phyloP scores from a whole-genome alignment of 768 basidiomycete genomes.

The Tylopilus cervinicoccineus region DNA sequence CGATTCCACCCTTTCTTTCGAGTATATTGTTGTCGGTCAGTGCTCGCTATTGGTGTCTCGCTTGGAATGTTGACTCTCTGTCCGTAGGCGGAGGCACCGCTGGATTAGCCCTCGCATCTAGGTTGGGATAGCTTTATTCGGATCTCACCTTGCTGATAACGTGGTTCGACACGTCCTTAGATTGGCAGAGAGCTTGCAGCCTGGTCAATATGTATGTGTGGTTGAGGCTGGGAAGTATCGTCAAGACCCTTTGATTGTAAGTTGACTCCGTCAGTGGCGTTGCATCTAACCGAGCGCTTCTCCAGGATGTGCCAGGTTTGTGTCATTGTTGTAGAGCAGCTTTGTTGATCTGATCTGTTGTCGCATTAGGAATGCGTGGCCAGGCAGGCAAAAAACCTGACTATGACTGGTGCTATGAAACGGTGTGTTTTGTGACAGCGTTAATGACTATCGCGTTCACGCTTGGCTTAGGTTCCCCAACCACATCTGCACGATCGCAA shows the following conservation, averaged over 20 bases:
- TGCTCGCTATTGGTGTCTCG: background rate
- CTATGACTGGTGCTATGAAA: conserved; percentile 17
- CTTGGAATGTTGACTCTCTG: background rate
- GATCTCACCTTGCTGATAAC: background rate
- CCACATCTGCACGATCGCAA: conserved; percentile 1
- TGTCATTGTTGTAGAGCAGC: background rate
- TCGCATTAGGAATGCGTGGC: conserved; percentile 5
- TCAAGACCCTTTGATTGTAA: conserved; percentile 11
- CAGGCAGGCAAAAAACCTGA: background rate
- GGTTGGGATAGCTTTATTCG: background rate
- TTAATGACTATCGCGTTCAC: background rate
- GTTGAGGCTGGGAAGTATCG: conserved; percentile 15
- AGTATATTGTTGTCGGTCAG: conserved; percentile 14
- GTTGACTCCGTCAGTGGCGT: background rate
- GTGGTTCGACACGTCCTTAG: background rate
- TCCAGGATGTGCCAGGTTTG: conserved; percentile 19
- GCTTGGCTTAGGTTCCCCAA: conserved; percentile 11
- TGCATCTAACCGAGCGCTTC: background rate
- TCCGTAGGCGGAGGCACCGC: conserved; percentile 15
- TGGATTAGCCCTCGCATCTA: conserved; percentile 15
- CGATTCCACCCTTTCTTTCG: background rate
- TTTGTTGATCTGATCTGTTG: background rate
- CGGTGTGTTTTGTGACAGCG: conserved; percentile 7
- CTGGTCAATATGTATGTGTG: conserved; percentile 16
- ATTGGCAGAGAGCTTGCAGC: conserved; percentile 10